A percentile compares a stretch with the other conserved stretches of the same genome.
Evolutionary conservation across 495 filamentous ascomycete species (phyloP).

Genomic region (Achaetomiella virescens): DNA sequence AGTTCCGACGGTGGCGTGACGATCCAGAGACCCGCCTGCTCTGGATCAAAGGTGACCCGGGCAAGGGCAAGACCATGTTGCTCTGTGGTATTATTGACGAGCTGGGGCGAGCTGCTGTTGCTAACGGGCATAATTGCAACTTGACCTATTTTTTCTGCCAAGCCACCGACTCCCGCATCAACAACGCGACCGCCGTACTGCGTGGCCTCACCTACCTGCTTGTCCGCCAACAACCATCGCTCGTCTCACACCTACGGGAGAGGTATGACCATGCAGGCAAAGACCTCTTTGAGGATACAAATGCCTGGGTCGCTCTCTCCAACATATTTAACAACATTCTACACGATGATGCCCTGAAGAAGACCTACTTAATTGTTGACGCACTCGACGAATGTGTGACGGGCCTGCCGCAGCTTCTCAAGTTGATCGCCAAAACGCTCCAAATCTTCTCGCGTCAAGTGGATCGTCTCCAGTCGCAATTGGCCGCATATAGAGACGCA

Average conservation of each 20-base stretch:
- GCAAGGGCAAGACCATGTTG: constrained; percentile 49
- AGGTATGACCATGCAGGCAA: neutral
- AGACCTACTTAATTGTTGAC: no score
- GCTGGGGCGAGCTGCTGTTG: constrained; percentile 7
- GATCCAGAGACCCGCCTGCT: constrained; percentile 25
- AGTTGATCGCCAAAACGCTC: constrained; percentile 24
- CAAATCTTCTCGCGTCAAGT: constrained; percentile 27
- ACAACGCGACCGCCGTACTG: constrained; percentile 35
- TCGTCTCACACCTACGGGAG: neutral
- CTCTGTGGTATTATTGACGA: constrained; percentile 39
- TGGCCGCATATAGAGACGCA: constrained; percentile 27
- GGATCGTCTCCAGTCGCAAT: constrained; percentile 39
- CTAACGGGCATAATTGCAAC: constrained; percentile 14
- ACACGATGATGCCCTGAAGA: constrained; percentile 4
- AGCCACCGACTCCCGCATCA: no score
- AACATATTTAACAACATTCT: constrained; percentile 3
- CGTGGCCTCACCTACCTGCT: constrained; percentile 38
- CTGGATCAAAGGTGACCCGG: constrained; percentile 43
- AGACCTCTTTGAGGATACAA: neutral
- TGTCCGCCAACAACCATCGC: constrained; percentile 12
- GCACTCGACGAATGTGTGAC: constrained; percentile 42
- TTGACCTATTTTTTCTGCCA: constrained; percentile 47
- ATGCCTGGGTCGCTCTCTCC: neutral
- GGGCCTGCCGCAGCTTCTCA: constrained; percentile 24
- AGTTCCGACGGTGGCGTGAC: constrained; percentile 6